Evolutionary conservation across 2,329 filamentous ascomycete species (phyloP), one percentile per base, ranked within the genome.

Genomic region (Beauveria bassiana): DNA sequence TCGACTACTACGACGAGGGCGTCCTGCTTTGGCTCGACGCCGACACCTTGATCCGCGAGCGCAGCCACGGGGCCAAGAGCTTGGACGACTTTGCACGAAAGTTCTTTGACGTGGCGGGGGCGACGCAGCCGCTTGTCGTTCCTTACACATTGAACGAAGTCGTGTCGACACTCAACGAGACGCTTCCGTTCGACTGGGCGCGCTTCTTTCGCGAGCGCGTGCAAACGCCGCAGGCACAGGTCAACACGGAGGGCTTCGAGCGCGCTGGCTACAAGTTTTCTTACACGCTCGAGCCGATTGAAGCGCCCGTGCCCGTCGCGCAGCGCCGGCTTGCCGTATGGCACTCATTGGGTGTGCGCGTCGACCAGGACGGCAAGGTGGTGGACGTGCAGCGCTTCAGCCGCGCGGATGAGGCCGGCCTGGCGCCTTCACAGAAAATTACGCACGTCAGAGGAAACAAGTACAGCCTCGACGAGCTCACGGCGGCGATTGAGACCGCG

Each of bases 401-500:
- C 22, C 28, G 26, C 20, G 59, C 59, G 14, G 62, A 62, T 43
- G 18, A 40, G 28, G 62, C 62, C 42, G 57, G 61, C 3, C 24
- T 64, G 22, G 59, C 52, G n/a, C 62, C 62, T 2, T 24, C 46
- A n/a, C 59, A 62, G 49, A 59, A 26, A 8, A 62, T 64, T 12
- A 49, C 49, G 18, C 31, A 42, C 12, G 50, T 64, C 42, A 43
- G 42, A 12, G 62, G 49, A 24, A 20, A 43, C 20, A 12, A 42
- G 46, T 62, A 50, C 38, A 57, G 54, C 28, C 24, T 62, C 22
- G 50, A 62, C 9, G 31, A n/a, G 40, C 42, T 62, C 6, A 34
- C 59, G 20, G 22, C 31, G 16, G 46, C 55, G 14, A 53, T 53
- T 47, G 26, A 18, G 20, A 10, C 47, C 80, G 84, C 46, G 61